These are phyloP conservation scores for Geosiphon pyriformis DNA, from an alignment of 192 early-diverging fungal genomes.

Conservation along the genomic window DNA sequence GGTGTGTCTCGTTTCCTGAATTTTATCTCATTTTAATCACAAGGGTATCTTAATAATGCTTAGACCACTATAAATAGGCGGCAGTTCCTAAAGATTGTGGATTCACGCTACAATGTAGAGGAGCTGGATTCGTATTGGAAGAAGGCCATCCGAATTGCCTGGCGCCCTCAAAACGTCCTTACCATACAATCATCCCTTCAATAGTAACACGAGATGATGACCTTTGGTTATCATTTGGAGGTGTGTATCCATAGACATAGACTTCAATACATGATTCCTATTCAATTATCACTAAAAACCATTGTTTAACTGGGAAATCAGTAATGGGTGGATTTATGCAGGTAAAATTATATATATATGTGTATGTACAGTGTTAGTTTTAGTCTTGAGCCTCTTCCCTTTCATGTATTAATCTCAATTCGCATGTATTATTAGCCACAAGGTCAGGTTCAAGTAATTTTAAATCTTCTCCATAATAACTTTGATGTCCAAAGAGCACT, in stretches of 20 bases:
- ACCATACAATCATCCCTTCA: constrained; percentile 76
- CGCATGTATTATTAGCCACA: constrained; percentile 45
- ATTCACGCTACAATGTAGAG: constrained; percentile 65
- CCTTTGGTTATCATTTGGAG: constrained; percentile 44
- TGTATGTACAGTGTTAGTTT: too few relatives aligned
- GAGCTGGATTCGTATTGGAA: constrained; percentile 58
- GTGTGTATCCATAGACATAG: constrained; percentile 13
- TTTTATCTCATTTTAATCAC: not conserved
- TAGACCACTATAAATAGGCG: constrained; percentile 39
- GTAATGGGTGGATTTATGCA: constrained; percentile 76
- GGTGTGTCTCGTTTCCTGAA: constrained; percentile 10
- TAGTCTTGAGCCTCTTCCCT: too few relatives aligned
- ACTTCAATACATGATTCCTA: too few relatives aligned
- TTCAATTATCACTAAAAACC: too few relatives aligned
- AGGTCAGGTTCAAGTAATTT: constrained; percentile 74
- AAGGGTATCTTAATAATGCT: not conserved
- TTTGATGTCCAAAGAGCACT: constrained; percentile 60
- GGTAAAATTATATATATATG: not conserved
- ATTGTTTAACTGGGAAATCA: too few relatives aligned
- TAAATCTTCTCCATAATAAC: constrained; percentile 56
- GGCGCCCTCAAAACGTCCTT: constrained; percentile 63
- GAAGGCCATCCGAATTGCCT: constrained; percentile 58
- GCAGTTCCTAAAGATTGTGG: constrained; percentile 57
- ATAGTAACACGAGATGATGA: constrained; percentile 48
- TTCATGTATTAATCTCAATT: not conserved